Percentiles rank a stretch among this genome's conserved stretches.
Conservation (phyloP, 2,329 filamentous ascomycete genomes). For the Pseudogymnoascus verrucosus region DNA sequence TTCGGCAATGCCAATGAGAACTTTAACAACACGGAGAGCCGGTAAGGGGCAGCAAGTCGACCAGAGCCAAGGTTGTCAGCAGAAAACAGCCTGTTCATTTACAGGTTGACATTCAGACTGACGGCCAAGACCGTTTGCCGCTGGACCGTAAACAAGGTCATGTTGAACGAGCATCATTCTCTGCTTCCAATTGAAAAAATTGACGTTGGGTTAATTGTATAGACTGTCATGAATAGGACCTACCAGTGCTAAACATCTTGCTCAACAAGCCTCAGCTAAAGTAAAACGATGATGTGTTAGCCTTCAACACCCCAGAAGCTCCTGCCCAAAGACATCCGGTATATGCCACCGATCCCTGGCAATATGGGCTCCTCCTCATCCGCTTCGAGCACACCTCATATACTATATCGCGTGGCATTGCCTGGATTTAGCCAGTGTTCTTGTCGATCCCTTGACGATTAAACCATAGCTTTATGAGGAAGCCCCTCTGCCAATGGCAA, state of each 20-base stretch:
- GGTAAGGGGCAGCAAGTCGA: background rate
- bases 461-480: background rate
- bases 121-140: background rate
- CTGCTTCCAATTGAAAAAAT: background rate
- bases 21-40: background rate
- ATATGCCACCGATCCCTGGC: background rate
- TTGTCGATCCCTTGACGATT: background rate
- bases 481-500: background rate
- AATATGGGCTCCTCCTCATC: background rate
- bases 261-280: background rate
- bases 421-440: background rate
- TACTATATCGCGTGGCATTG: background rate
- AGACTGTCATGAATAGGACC: background rate
- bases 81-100: background rate
- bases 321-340: background rate
- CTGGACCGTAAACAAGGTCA: background rate
- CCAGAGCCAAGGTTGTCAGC: background rate
- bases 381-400: background rate
- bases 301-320: background rate
- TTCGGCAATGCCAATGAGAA: background rate
- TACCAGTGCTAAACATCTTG: background rate
- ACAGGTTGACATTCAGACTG: background rate
- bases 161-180: background rate
- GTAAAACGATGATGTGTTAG: background rate
- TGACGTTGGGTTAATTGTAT: background rate